Conservation (phyloP, 306 rosid species). For the Sechiopsis laciniata region DNA sequence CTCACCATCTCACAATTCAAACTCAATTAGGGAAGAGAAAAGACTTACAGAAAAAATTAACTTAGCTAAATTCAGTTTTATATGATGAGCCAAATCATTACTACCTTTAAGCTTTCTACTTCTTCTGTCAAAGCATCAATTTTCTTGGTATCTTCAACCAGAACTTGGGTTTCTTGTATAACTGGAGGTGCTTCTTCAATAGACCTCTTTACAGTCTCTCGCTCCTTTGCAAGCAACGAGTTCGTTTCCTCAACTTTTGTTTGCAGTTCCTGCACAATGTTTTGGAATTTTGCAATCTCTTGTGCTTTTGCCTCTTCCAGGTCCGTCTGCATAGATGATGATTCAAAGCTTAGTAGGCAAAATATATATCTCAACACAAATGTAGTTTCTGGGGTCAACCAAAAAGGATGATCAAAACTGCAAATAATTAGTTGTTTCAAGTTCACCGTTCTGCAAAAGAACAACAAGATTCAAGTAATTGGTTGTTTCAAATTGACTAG, state of each 20-base stretch:
- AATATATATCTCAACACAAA: neutral
- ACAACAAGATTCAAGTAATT: slow-evolving; percentile 4
- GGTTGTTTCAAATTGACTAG: slow-evolving; percentile 15
- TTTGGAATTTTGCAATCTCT: slow-evolving; percentile 66
- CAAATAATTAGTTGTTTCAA: neutral
- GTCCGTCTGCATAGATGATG: slow-evolving; percentile 59
- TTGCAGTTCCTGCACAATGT: slow-evolving; percentile 73
- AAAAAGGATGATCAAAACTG: neutral
- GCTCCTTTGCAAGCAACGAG: slow-evolving; percentile 67
- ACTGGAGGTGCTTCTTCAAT: slow-evolving; percentile 91
- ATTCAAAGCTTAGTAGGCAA: neutral
- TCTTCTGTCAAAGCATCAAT: slow-evolving; percentile 64
- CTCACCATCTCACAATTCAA: neutral
- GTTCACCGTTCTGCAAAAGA: neutral
- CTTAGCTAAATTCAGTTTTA: neutral
- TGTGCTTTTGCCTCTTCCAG: slow-evolving; percentile 93
- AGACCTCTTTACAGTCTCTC: slow-evolving; percentile 59
- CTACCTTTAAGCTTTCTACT: slow-evolving; percentile 79
- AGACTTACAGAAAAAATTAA: neutral
- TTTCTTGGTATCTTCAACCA: slow-evolving; percentile 84
- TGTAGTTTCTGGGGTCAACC: neutral
- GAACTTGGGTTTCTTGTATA: slow-evolving; percentile 88
- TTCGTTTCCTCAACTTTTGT: slow-evolving; percentile 83
- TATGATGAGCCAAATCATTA: neutral
- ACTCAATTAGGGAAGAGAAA: neutral